Evolutionary conservation across 2,329 filamentous ascomycete genomes (phyloP).

Genomic region (Ceratocystis diversiconidia): DNA sequence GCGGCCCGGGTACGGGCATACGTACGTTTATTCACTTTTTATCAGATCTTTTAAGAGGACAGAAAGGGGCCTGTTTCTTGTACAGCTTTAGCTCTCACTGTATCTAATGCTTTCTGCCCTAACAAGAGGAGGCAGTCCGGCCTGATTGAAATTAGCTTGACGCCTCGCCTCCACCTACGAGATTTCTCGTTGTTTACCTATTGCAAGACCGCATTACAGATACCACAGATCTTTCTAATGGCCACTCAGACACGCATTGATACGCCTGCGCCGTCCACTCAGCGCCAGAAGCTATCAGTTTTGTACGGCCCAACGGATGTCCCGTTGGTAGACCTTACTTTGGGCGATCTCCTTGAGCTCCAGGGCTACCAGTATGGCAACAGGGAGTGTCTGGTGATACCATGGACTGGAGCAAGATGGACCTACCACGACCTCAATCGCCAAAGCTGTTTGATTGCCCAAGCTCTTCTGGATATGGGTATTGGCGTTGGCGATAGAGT

Average conservation of each 20-base stretch:
- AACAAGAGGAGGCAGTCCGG: background rate
- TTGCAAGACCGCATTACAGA: background rate
- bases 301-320: constrained; percentile 56
- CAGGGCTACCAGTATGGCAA: constrained; percentile 52
- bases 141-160: background rate
- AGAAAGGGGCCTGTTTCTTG: background rate
- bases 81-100: background rate
- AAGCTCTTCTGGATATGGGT: constrained; percentile 51
- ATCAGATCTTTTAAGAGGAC: background rate
- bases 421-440: constrained; percentile 52
- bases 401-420: constrained; percentile 64
- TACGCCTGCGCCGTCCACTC: constrained; percentile 23
- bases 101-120: no score
- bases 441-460: constrained; percentile 46
- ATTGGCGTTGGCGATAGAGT: constrained; percentile 55
- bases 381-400: constrained; percentile 56
- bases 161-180: background rate
- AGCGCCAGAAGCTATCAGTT: constrained; percentile 37
- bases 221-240: constrained; percentile 7
- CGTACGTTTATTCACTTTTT: background rate
- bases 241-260: constrained; percentile 19
- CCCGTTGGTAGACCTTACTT: constrained; percentile 54
- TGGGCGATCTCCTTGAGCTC: constrained; percentile 57
- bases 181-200: background rate
- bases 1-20: background rate